phyloP scores from a whole-genome alignment of 768 basidiomycete genomes.

The Mycena metata region DNA sequence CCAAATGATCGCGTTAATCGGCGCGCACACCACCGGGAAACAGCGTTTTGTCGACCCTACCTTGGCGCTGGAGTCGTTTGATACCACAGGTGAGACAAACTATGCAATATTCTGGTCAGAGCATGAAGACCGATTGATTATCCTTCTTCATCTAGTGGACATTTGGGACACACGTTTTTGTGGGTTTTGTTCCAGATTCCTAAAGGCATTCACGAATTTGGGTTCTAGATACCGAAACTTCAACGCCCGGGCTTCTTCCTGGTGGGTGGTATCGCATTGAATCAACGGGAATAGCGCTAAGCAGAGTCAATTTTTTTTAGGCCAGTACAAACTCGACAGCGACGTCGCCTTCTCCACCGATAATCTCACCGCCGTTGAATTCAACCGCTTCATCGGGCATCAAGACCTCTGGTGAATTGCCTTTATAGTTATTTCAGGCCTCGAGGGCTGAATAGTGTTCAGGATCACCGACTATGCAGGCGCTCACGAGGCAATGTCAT shows the following conservation, averaged over 20 bases:
- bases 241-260: not conserved
- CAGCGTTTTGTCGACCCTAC: slow-evolving; percentile 31
- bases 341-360: slow-evolving; percentile 33
- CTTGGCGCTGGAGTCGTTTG: slow-evolving; percentile 10
- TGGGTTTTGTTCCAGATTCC: not conserved
- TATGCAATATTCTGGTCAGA: too few species aligned
- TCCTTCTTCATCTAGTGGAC: too few species aligned
- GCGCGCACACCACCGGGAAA: slow-evolving; percentile 27
- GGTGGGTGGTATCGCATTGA: not conserved
- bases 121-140: too few species aligned
- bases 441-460: too few species aligned
- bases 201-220: not conserved
- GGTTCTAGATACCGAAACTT: not conserved
- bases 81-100: slow-evolving; percentile 23
- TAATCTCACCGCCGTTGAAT: slow-evolving; percentile 22
- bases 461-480: slow-evolving; percentile 32
- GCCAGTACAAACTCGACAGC: slow-evolving; percentile 24
- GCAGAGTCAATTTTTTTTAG: not conserved
- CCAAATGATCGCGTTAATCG: slow-evolving; percentile 35
- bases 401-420: slow-evolving; percentile 29
- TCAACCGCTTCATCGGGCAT: slow-evolving; percentile 28
- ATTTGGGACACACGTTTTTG: slow-evolving; percentile 38
- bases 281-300: too few species aligned
- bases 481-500: slow-evolving; percentile 32
- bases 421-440: not conserved